phyloP scores from a whole-genome alignment of 2,329 filamentous ascomycete genomes.

The Botrytis cinerea region DNA sequence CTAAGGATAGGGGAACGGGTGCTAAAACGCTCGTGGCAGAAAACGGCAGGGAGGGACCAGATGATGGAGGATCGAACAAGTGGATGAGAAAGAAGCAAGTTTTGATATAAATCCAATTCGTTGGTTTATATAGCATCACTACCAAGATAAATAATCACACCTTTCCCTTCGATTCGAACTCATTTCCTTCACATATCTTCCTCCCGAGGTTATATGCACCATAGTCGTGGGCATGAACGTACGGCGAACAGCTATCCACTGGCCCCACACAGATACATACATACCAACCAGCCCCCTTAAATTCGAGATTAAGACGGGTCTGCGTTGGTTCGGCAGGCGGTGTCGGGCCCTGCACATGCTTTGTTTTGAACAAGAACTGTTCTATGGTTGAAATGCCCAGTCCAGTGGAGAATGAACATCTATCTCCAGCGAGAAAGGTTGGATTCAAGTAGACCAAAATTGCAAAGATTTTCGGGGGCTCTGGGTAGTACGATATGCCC shows the following conservation, averaged over 20 bases:
- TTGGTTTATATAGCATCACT: constrained; percentile 5
- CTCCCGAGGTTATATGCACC: constrained; percentile 20
- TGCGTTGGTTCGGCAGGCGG: not conserved
- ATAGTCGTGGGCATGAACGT: constrained; percentile 22
- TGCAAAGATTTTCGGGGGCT: not conserved
- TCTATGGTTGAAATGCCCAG: not conserved
- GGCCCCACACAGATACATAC: constrained; percentile 6
- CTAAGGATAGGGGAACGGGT: constrained; percentile 8
- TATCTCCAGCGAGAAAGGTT: not conserved
- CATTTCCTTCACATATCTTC: not conserved
- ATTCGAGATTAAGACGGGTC: constrained; percentile 12
- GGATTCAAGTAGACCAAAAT: not conserved
- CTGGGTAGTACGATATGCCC: not conserved
- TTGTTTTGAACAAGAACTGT: not conserved
- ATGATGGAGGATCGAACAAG: not conserved
- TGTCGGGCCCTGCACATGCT: constrained; percentile 1
- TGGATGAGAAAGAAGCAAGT: constrained; percentile 5
- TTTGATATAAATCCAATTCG: not conserved
- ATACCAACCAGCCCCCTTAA: constrained; percentile 16
- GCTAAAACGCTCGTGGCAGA: constrained; percentile 10
- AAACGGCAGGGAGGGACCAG: not conserved
- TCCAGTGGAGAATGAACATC: not conserved
- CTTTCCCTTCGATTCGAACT: not conserved
- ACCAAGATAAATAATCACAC: not conserved
- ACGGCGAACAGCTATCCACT: constrained; percentile 15